Percentiles rank a stretch among this genome's conserved stretches.
Conservation (phyloP, 352 stramenopile genomes). For the Nothophytophthora sp. region DNA sequence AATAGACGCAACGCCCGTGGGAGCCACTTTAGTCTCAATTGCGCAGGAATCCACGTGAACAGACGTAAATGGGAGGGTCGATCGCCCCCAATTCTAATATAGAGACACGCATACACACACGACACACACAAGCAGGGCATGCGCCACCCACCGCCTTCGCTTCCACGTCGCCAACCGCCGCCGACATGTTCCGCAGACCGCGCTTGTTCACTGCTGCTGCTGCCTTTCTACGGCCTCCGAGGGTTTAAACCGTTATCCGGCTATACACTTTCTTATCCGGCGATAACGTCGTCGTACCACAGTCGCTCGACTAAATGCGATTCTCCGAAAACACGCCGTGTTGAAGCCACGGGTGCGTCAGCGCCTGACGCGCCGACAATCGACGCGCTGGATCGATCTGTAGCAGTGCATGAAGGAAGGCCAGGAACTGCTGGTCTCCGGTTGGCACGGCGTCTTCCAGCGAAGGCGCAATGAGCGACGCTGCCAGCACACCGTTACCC, state of each 20-base stretch:
- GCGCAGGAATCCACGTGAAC: too few species aligned
- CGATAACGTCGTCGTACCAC: too few species aligned
- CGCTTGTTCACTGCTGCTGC: slow-evolving; percentile 7
- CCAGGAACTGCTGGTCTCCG: slow-evolving; percentile 57
- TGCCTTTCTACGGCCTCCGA: slow-evolving; percentile 1
- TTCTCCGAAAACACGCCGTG: slow-evolving; percentile 60
- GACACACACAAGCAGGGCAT: slow-evolving; percentile 5
- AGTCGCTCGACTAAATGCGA: too few species aligned
- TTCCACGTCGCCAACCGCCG: slow-evolving; percentile 5
- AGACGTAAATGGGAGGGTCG: too few species aligned
- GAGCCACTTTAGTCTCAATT: too few species aligned
- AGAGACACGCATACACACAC: slow-evolving; percentile 4
- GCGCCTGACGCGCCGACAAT: slow-evolving; percentile 50
- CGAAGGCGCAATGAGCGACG: slow-evolving; percentile 34
- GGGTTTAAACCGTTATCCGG: slow-evolving; percentile 20
- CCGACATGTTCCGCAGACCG: slow-evolving; percentile 23
- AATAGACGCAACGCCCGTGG: too few species aligned
- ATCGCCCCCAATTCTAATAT: too few species aligned
- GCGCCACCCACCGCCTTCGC: slow-evolving; percentile 22
- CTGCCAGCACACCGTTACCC: slow-evolving; percentile 50
- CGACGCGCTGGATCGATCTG: slow-evolving; percentile 63
- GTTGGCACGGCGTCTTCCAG: slow-evolving; percentile 62
- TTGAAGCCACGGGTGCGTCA: slow-evolving; percentile 70
- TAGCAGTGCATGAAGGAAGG: slow-evolving; percentile 68
- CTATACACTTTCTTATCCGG: slow-evolving; percentile 12